Conservation (phyloP, 1,284 basidiomycete species). For the Apiotrichum gamsii region DNA sequence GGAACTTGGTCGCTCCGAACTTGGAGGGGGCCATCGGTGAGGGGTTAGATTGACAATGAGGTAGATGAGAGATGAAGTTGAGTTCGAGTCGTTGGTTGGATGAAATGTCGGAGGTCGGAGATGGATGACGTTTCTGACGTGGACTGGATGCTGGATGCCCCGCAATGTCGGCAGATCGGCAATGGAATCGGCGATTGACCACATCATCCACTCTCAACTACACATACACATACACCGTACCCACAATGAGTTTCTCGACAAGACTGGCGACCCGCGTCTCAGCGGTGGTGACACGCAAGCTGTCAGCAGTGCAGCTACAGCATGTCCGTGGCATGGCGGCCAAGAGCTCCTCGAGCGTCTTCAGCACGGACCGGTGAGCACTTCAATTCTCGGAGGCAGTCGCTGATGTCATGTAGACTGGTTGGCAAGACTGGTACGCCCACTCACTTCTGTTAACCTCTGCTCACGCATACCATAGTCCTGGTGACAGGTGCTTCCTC, state of each 20-base stretch:
- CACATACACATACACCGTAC: no score
- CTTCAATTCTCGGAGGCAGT: no score
- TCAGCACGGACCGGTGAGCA: constrained; percentile 6
- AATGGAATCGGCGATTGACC: no score
- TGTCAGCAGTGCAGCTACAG: no score
- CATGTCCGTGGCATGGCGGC: background rate
- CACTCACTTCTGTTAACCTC: background rate
- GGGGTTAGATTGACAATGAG: no score
- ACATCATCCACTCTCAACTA: no score
- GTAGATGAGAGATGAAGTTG: no score
- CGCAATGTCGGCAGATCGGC: no score
- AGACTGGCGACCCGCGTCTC: background rate
- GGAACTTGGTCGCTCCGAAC: constrained; percentile 43
- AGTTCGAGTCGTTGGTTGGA: no score
- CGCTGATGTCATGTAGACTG: constrained; percentile 6
- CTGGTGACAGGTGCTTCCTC: constrained; percentile 43
- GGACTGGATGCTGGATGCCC: background rate
- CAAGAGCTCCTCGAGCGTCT: constrained; percentile 3
- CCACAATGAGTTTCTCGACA: background rate
- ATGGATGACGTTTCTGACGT: constrained; percentile 3
- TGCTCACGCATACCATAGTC: no score
- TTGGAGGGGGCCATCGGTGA: constrained; percentile 21
- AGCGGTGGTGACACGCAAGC: no score
- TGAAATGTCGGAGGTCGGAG: no score
- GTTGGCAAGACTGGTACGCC: constrained; percentile 32